Evolutionary conservation across 2,329 filamentous ascomycete species (phyloP).

Genomic region (Trichoderma breve): DNA sequence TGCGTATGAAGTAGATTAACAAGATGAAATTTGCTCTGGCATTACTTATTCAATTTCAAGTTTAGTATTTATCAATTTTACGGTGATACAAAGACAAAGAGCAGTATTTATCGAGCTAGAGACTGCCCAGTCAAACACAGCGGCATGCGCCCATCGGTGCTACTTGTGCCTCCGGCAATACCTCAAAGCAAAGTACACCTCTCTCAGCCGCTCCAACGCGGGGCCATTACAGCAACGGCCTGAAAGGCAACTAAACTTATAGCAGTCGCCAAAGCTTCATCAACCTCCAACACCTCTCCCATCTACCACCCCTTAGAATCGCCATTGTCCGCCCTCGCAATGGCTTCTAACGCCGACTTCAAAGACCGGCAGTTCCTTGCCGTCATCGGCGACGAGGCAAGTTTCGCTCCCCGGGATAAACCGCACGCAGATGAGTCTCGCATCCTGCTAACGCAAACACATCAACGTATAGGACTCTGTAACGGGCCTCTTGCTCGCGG

Average conservation of each 20-base stretch:
- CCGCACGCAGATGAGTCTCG: no score
- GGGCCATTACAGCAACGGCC: not conserved
- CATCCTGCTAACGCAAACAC: conserved; percentile 28
- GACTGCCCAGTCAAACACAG: not conserved
- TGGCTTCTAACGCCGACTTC: conserved; percentile 57
- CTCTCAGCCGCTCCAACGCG: not conserved
- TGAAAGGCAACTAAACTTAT: conserved; percentile 3
- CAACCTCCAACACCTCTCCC: not conserved
- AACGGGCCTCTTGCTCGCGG: conserved; percentile 89
- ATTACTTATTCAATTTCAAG: not conserved
- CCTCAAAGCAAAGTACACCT: not conserved
- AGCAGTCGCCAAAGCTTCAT: conserved; percentile 18
- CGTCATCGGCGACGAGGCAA: conserved; percentile 94
- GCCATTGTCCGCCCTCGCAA: conserved; percentile 29
- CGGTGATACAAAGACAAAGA: not conserved
- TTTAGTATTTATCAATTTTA: not conserved
- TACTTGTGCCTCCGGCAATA: conserved; percentile 13
- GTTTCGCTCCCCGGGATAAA: conserved; percentile 16
- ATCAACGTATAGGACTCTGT: conserved; percentile 72
- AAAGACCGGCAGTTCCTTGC: conserved; percentile 94
- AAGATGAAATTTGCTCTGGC: not conserved
- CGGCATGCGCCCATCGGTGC: not conserved
- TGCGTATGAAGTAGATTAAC: not conserved
- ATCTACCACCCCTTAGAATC: not conserved
- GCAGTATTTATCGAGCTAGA: not conserved